Conservation (phyloP, 305 asterid species). For the Ruellia speciosa region DNA sequence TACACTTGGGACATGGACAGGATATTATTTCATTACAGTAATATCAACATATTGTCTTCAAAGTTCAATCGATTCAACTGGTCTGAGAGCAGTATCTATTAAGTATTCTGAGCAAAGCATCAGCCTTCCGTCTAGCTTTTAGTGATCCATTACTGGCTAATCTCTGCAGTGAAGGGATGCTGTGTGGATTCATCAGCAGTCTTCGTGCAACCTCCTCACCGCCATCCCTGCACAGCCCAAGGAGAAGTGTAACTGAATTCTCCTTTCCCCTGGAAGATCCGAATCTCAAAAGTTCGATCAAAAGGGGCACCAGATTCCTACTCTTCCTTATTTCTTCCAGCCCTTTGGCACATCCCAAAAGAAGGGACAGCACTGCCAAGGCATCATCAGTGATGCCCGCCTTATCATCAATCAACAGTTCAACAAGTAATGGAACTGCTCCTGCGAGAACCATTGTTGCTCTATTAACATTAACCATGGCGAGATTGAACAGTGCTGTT, state of each 20-base stretch:
- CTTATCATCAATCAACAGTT: slow-evolving; percentile 57
- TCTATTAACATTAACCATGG: slow-evolving; percentile 46
- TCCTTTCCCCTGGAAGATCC: slow-evolving; percentile 77
- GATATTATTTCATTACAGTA: no score
- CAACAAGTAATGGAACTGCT: slow-evolving; percentile 62
- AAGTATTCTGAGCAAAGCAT: slow-evolving; percentile 65
- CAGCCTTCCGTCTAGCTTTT: slow-evolving; percentile 57
- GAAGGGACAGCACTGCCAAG: slow-evolving; percentile 59
- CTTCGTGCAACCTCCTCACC: slow-evolving; percentile 68
- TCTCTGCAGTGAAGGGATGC: slow-evolving; percentile 69
- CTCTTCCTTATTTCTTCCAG: slow-evolving; percentile 58
- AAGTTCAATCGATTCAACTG: not conserved
- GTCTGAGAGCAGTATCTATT: slow-evolving; percentile 41
- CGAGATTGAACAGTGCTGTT: slow-evolving; percentile 67
- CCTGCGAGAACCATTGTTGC: slow-evolving; percentile 42
- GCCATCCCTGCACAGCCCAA: slow-evolving; percentile 72
- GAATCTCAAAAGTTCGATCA: slow-evolving; percentile 69
- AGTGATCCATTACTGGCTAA: slow-evolving; percentile 49
- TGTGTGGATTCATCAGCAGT: slow-evolving; percentile 59
- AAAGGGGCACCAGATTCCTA: slow-evolving; percentile 48
- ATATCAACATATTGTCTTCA: no score
- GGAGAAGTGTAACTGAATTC: slow-evolving; percentile 55
- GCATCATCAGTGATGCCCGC: slow-evolving; percentile 81
- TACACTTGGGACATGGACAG: no score
- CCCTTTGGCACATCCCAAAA: slow-evolving; percentile 59